A percentile compares a stretch with the other conserved stretches of the same genome.
These are phyloP conservation scores for Salix brachista DNA, from an alignment of 345 rosid genomes.

Conservation along the genomic window DNA sequence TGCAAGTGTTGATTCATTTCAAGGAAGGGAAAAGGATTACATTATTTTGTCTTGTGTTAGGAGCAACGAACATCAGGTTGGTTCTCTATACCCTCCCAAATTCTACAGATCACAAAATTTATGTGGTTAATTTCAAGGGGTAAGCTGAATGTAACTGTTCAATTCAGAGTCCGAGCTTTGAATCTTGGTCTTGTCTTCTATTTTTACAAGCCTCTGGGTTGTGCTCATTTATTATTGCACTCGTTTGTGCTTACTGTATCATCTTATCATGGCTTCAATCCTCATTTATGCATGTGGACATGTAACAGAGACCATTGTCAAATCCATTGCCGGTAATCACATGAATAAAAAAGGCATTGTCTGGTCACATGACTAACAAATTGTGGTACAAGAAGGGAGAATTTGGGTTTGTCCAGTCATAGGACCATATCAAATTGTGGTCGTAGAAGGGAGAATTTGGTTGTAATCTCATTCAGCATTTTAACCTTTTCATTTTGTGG, in stretches of 20 bases:
- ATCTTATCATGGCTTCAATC: not conserved
- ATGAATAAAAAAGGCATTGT: not conserved
- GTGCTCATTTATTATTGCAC: not conserved
- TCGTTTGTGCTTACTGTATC: not conserved
- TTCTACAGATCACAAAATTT: not conserved
- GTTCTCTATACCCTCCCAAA: constrained; percentile 8
- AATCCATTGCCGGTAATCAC: not conserved
- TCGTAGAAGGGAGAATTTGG: not conserved
- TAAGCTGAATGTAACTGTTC: not conserved
- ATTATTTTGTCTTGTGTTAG: constrained; percentile 97
- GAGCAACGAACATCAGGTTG: constrained; percentile 99
- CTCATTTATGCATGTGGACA: not conserved
- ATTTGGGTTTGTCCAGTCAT: not conserved
- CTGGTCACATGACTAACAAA: not conserved
- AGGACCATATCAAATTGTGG: not conserved
- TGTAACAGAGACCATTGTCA: not conserved
- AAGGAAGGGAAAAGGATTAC: constrained; percentile 99
- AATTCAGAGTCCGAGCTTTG: not conserved
- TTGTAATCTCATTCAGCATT: not conserved
- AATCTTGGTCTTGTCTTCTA: not conserved
- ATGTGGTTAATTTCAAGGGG: not conserved
- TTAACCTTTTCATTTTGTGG: not conserved
- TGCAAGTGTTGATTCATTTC: constrained; percentile 99
- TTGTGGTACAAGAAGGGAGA: not conserved
- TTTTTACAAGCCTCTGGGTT: not conserved